Evolutionary conservation across 257 asterid species (phyloP).

Genomic region (Misopates orontium): DNA sequence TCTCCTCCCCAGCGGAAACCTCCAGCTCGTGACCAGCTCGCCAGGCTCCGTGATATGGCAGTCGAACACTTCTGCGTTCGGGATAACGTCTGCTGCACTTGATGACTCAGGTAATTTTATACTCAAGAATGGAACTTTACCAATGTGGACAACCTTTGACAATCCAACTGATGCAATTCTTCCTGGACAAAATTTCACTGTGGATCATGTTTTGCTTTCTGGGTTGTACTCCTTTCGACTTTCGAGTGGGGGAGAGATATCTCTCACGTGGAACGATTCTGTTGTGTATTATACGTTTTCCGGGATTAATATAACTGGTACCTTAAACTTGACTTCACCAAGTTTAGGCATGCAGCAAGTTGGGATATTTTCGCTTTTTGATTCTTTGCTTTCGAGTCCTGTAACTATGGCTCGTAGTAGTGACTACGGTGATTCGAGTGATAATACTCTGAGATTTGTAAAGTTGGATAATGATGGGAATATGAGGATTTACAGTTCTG

Average conservation of each 20-base stretch:
- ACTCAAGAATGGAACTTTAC: constrained; percentile 43
- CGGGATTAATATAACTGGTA: constrained; percentile 39
- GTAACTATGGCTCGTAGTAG: constrained; percentile 46
- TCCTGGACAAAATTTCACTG: constrained; percentile 59
- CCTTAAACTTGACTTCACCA: constrained; percentile 50
- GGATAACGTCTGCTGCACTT: constrained; percentile 53
- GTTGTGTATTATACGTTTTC: constrained; percentile 43
- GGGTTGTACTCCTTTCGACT: constrained; percentile 57
- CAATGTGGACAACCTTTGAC: constrained; percentile 66
- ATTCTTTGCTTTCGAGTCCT: constrained; percentile 40
- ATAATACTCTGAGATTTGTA: constrained; percentile 48
- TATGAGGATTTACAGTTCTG: constrained; percentile 68
- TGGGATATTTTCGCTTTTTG: constrained; percentile 51
- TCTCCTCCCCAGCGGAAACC: constrained; percentile 56
- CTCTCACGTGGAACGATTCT: constrained; percentile 56
- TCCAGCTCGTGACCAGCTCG: constrained; percentile 51
- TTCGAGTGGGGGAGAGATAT: constrained; percentile 36
- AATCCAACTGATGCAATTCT: constrained; percentile 70
- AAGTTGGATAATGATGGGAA: constrained; percentile 78
- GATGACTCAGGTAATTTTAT: constrained; percentile 60
- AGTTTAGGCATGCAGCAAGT: constrained; percentile 45
- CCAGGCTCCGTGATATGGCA: constrained; percentile 52
- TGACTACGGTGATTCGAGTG: not conserved
- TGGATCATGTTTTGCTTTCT: constrained; percentile 38
- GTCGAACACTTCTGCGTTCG: constrained; percentile 54